Evolutionary conservation across 441 rosid species (phyloP).

Genomic region (Corymbia calophylla): DNA sequence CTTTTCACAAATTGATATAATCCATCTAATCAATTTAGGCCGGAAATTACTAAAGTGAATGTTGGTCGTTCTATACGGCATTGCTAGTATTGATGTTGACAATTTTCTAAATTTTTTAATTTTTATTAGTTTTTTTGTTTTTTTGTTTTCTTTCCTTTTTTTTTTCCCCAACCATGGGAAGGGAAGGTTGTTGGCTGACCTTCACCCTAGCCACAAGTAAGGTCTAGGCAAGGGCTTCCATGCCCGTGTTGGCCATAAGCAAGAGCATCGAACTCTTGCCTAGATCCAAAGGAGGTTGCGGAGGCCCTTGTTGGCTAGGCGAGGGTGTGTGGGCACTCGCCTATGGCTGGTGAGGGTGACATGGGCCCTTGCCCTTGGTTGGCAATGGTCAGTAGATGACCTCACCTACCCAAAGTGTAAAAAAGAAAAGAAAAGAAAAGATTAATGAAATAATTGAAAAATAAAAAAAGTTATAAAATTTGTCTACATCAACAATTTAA

Average conservation of each 20-base stretch:
- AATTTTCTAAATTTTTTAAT: not conserved
- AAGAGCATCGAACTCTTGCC: not conserved
- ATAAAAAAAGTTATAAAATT: too few species aligned
- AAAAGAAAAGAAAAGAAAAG: rapidly evolving
- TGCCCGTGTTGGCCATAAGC: rapidly evolving
- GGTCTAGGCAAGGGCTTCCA: not conserved
- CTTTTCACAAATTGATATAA: too few species aligned
- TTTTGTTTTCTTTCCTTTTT: too few species aligned
- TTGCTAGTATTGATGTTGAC: too few species aligned
- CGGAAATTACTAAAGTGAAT: too few species aligned
- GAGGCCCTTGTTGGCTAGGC: not conserved
- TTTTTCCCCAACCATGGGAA: not conserved
- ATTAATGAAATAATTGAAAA: too few species aligned
- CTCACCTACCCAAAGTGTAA: rapidly evolving
- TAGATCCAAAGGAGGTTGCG: not conserved
- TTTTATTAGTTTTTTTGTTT: too few species aligned
- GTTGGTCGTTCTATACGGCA: rapidly evolving
- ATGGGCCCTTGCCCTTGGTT: rapidly evolving
- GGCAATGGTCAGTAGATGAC: not conserved
- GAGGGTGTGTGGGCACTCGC: not conserved
- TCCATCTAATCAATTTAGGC: too few species aligned
- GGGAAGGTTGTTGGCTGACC: too few species aligned
- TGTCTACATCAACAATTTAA: not conserved
- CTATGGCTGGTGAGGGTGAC: rapidly evolving
- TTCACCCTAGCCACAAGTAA: not conserved